Percentiles rank a stretch among this genome's conserved stretches.
Evolutionary conservation across 495 filamentous ascomycete species (phyloP).

Genomic region (Polyplosphaeria fusca): DNA sequence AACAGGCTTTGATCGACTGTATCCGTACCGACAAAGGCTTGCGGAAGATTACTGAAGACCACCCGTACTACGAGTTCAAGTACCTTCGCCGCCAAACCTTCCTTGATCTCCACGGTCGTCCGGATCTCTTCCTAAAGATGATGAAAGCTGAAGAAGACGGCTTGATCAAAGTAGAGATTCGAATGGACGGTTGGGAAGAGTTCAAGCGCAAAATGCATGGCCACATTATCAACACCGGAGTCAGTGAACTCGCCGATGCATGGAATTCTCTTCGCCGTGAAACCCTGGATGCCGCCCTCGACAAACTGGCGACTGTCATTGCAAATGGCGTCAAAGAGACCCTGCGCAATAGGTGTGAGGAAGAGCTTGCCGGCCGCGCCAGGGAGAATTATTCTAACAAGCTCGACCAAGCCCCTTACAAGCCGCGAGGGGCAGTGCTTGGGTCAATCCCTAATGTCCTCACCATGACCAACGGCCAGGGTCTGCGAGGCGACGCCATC

Average conservation of each 20-base stretch:
- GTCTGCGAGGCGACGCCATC: conserved; percentile 72
- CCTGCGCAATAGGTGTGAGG: conserved; percentile 85
- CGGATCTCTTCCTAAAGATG: conserved; percentile 91
- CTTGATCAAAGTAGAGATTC: conserved; percentile 75
- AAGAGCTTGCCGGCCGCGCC: conserved; percentile 74
- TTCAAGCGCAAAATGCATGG: conserved; percentile 70
- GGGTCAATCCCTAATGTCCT: conserved; percentile 87
- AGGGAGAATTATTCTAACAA: conserved; percentile 80
- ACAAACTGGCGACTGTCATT: conserved; percentile 78
- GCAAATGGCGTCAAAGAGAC: conserved; percentile 90
- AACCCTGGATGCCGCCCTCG: conserved; percentile 74
- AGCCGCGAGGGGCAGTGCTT: conserved; percentile 87
- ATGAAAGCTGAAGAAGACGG: conserved; percentile 93
- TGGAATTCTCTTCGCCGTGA: conserved; percentile 88
- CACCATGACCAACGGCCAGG: conserved; percentile 77
- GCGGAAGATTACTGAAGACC: conserved; percentile 90
- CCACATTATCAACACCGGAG: conserved; percentile 89
- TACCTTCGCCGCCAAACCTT: conserved; percentile 87
- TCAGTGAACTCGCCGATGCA: conserved; percentile 88
- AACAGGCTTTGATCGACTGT: conserved; percentile 76
- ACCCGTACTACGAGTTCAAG: conserved; percentile 97
- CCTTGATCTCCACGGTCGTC: conserved; percentile 70
- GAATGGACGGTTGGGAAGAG: conserved; percentile 67
- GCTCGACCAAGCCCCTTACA: conserved; percentile 93
- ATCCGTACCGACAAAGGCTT: conserved; percentile 89